A percentile compares a stretch with the other conserved stretches of the same genome.
These are phyloP conservation scores for Talaromyces piceae DNA, from an alignment of 2,329 filamentous ascomycete genomes.

Conservation along the genomic window DNA sequence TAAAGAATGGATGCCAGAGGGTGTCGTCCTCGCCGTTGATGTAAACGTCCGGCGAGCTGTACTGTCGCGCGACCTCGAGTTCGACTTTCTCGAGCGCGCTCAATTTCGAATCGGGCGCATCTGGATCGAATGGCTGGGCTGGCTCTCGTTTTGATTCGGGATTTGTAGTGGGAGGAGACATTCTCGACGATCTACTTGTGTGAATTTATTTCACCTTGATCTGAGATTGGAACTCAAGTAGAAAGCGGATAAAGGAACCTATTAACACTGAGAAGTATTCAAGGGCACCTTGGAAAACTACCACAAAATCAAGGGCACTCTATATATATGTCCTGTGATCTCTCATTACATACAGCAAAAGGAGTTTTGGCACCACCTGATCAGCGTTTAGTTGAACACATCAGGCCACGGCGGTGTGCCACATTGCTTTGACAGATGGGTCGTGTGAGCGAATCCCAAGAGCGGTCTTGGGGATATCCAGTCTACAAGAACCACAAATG, in stretches of 20 bases:
- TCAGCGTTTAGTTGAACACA: no score
- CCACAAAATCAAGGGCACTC: not conserved
- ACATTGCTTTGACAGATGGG: no score
- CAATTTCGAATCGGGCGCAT: slow-evolving; percentile 5
- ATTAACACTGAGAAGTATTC: not conserved
- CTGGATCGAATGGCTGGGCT: not conserved
- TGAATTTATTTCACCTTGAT: not conserved
- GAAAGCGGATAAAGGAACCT: not conserved
- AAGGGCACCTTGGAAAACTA: not conserved
- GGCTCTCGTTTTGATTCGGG: not conserved
- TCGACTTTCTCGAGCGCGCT: slow-evolving; percentile 8
- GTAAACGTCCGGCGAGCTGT: slow-evolving; percentile 14
- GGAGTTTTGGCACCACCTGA: no score
- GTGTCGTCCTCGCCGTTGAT: slow-evolving; percentile 15
- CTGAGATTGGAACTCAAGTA: not conserved
- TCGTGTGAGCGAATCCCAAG: no score
- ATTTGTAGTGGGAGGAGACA: not conserved
- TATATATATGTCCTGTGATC: not conserved
- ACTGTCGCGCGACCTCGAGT: slow-evolving; percentile 9
- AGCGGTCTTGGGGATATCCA: not conserved
- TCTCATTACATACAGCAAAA: no score
- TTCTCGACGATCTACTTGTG: not conserved
- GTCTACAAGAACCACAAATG: not conserved
- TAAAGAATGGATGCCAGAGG: slow-evolving; percentile 16
- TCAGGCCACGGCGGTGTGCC: no score